phyloP scores from a whole-genome alignment of 2,329 filamentous ascomycete species.

The Sporothrix dimorphospora region DNA sequence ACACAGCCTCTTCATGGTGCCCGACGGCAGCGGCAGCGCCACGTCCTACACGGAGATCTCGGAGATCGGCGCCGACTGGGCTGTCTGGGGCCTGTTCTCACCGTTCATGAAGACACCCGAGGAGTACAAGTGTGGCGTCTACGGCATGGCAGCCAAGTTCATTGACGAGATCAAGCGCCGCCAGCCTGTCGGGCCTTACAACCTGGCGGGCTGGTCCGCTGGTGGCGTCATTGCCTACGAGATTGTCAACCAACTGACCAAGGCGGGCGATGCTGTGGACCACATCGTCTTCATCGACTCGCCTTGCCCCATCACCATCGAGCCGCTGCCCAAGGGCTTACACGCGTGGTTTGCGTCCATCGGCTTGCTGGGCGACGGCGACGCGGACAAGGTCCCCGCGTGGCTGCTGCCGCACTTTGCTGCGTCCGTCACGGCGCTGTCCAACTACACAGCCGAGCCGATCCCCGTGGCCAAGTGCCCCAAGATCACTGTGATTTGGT shows the following conservation, averaged over 20 bases:
- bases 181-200: slow-evolving; percentile 69
- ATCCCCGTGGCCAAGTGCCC: slow-evolving; percentile 63
- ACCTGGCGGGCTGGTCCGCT: slow-evolving; percentile 74
- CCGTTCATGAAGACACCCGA: slow-evolving; percentile 72
- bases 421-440: slow-evolving; percentile 67
- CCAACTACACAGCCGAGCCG: slow-evolving; percentile 68
- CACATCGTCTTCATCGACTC: slow-evolving; percentile 68
- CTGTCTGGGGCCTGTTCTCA: slow-evolving; percentile 65
- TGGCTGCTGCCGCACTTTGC: slow-evolving; percentile 77
- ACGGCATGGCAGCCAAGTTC: slow-evolving; percentile 66
- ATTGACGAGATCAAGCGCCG: slow-evolving; percentile 71
- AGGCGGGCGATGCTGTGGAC: slow-evolving; percentile 60
- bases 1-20: slow-evolving; percentile 57
- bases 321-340: slow-evolving; percentile 64
- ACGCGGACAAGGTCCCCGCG: slow-evolving; percentile 64
- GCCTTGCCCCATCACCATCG: slow-evolving; percentile 67
- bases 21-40: slow-evolving; percentile 61
- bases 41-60: slow-evolving; percentile 69
- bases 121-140: slow-evolving; percentile 66
- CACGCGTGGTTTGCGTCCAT: slow-evolving; percentile 75
- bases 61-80: slow-evolving; percentile 51
- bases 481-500: slow-evolving; percentile 69
- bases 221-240: slow-evolving; percentile 74
- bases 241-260: slow-evolving; percentile 62
- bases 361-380: slow-evolving; percentile 67